phyloP scores from a whole-genome alignment of 148 eudicot genomes.

The Rhododendron simsii region DNA sequence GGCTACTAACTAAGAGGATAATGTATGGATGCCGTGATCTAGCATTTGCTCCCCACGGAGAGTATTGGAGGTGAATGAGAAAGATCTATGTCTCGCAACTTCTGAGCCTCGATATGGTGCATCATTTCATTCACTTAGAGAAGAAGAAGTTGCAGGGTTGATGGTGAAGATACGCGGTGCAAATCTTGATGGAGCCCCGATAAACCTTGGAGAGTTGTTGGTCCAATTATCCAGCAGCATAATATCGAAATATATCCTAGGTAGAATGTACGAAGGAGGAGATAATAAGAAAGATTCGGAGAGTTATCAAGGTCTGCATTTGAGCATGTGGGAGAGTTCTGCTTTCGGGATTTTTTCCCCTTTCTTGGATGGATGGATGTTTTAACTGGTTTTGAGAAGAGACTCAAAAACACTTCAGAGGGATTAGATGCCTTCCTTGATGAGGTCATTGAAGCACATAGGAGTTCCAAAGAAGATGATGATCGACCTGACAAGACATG shows the following conservation, averaged over 20 bases:
- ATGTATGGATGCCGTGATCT: background rate
- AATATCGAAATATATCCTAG: background rate
- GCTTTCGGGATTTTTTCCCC: background rate
- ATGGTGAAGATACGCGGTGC: background rate
- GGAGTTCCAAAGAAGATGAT: background rate
- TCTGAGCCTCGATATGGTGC: background rate
- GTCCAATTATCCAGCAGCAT: background rate
- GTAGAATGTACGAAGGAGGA: background rate
- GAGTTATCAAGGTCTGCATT: background rate
- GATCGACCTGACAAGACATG: background rate
- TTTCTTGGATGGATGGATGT: background rate
- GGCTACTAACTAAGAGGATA: background rate
- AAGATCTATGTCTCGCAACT: background rate
- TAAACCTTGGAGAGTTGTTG: background rate
- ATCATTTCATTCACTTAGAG: background rate
- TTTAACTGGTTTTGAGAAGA: background rate
- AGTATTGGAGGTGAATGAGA: background rate
- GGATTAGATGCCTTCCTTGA: constrained; percentile 4
- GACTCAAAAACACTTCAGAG: background rate
- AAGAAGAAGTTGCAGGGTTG: background rate
- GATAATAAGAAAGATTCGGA: background rate
- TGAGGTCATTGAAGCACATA: background rate
- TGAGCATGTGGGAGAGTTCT: background rate
- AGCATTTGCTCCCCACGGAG: background rate
- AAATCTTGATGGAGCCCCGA: background rate